Evolutionary conservation across 345 rosid genomes (phyloP), one percentile per base, ranked within the genome.

Genomic region (Pugionium dolabratum): DNA sequence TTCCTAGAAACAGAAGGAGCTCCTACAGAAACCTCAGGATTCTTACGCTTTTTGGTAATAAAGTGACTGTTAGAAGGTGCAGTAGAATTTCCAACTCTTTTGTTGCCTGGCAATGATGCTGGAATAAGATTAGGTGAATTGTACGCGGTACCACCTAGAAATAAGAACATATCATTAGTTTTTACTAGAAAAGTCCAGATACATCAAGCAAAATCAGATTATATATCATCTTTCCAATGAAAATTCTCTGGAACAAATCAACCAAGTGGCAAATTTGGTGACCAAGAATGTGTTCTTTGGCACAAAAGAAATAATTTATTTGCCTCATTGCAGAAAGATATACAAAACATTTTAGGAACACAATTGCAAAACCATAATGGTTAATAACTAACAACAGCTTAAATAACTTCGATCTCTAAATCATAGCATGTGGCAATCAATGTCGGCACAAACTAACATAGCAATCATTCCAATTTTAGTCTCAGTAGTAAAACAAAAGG

Each of bases 31-130:
- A 59, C 62, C 10, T 65, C 84, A 41, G 67, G 72, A 34, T 63
- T 74, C 54, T 78, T 74, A 75, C 95, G 78, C 67, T 88, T 94
- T 62, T 74, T 83, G 26, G 78, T 70, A 36, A 62, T 32, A 45
- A 85, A 62, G 9, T 69, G 81, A 65, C 7, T 81, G 29, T 48
- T 35, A 47, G 50, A 59, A 5, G 79, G 79, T 33, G 83, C 54
- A 39, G 81, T 47, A 27, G 66, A 31, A 46, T 54, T 76, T 39
- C 45, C 68, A 11, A 54, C 54, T 31, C 40, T 64, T 9, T 67
- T 62, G 50, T 71, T 86, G 1, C 83, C 50, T 6, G 79, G 80
- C 49, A 69, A 64, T 7, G 85, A 71, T 11, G 71, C 67, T 54
- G 79, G 76, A 78, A 75, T 51, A 55, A 55, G 48, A 72, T 67